phyloP scores from a whole-genome alignment of 352 stramenopile species.

The Globisporangium spinosum region DNA sequence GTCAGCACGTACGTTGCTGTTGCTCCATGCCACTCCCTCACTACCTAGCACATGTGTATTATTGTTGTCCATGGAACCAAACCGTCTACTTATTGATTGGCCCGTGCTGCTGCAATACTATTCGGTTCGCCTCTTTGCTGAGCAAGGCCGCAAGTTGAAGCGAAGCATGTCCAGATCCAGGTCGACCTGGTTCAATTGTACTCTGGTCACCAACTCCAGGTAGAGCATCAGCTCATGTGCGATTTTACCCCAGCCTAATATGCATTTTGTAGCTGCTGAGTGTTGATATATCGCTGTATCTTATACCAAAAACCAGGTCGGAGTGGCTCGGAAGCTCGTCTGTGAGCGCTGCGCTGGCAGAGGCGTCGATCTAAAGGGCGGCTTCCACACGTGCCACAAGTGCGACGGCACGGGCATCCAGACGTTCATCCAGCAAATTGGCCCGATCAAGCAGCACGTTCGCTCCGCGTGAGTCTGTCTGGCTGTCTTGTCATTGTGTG shows the following conservation, averaged over 20 bases:
- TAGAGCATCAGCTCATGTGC: background rate
- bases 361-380: slow-evolving; percentile 28
- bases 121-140: no score
- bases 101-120: no score
- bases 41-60: no score
- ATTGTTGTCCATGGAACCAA: no score
- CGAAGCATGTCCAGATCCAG: slow-evolving; percentile 30
- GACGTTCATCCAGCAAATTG: slow-evolving; percentile 36
- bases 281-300: background rate
- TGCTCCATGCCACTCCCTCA: background rate
- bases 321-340: slow-evolving; percentile 29
- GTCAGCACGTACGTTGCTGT: background rate
- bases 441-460: slow-evolving; percentile 37
- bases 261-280: background rate
- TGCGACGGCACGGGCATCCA: slow-evolving; percentile 33
- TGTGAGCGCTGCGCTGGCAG: slow-evolving; percentile 39
- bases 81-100: no score
- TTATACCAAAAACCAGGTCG: slow-evolving; percentile 14
- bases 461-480: slow-evolving; percentile 25
- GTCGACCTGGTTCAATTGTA: slow-evolving; percentile 40
- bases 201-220: slow-evolving; percentile 25
- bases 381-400: slow-evolving; percentile 41
- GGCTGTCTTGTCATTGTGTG: background rate
- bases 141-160: slow-evolving; percentile 28
- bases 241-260: background rate